Evolutionary conservation across 257 asterid genomes (phyloP), one percentile per base, ranked within the genome.

Genomic region (Fraxinus quadrangulata): DNA sequence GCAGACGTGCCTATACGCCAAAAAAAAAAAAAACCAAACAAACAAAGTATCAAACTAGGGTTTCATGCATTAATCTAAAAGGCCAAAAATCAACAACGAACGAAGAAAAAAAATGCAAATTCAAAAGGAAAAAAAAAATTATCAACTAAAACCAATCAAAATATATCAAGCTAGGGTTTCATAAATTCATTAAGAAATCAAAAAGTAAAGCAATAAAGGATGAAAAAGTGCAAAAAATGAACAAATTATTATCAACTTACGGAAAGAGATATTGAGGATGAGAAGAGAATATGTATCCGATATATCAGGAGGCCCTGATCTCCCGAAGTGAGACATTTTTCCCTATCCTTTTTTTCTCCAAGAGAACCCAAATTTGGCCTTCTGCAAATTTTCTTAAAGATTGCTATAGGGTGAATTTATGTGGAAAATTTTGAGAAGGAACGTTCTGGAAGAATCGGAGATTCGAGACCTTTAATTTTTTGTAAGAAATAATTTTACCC

Each of bases 211-310:
- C 68, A 45, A n/a, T 10, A 31, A 17, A 1, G 61, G 23, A 17
- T 3, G 12, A 39, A 36, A 39, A 37, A 24, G 12, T 28, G 8
- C 30, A 16, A 59, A 71, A 24, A 30, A 9, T 17, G 34, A 39
- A 23, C 8, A 49, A 13, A 59, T 11, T 69, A 36, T 3, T 26
- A 28, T 13, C n/a, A 26, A 56, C 36, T 81, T 83, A 89, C 94
- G 94, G 81, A 86, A 89, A 63, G 87, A 86, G 73, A 89, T 85
- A 85, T 89, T 89, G 85, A 88, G 90, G 75, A 89, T 90, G 72
- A 89, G 89, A 11, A 89, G 89, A 67, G 94, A 89, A 42, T 63
- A 88, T 31, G 94, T 88, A 67, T 89, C 94, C 19, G 67, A 77
- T 81, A 88, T 86, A 83, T 83, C 92, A 70, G 92, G 87, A 3